Percentiles rank a stretch among this genome's conserved stretches.
Conservation (phyloP, 805 yeast genomes). For the Starmerella floris region DNA sequence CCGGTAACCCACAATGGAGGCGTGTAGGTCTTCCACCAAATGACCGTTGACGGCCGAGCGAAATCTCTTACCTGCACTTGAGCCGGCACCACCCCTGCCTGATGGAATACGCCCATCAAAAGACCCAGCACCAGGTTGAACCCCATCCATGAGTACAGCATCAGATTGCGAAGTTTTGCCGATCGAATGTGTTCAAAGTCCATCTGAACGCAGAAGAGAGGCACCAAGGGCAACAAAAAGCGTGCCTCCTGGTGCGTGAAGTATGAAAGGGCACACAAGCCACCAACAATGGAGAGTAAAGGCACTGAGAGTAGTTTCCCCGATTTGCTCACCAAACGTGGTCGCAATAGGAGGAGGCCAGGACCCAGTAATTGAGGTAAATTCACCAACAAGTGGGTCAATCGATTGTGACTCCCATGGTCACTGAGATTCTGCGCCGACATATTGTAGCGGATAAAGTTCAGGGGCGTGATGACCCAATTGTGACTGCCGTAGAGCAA, state of each 20-base stretch:
- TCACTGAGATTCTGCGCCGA: constrained; percentile 42
- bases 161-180: constrained; percentile 14
- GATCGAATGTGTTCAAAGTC: constrained; percentile 21
- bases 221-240: constrained; percentile 66
- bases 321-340: constrained; percentile 26
- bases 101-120: constrained; percentile 73
- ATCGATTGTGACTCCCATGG: constrained; percentile 77
- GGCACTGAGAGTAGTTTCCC: constrained; percentile 34
- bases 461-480: constrained; percentile 55
- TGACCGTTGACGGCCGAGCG: constrained; percentile 27
- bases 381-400: constrained; percentile 61
- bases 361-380: constrained; percentile 81
- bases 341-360: constrained; percentile 35
- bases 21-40: constrained; percentile 91
- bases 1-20: constrained; percentile 82
- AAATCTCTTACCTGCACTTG: constrained; percentile 27
- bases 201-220: constrained; percentile 49
- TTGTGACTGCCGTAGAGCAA: constrained; percentile 24
- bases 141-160: constrained; percentile 38
- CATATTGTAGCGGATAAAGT: constrained; percentile 62
- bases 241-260: constrained; percentile 92
- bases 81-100: constrained; percentile 75
- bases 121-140: constrained; percentile 51
- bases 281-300: constrained; percentile 48
- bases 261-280: constrained; percentile 45